Conservation (phyloP, 140 eudicot genomes). For the Oenanthe javanica region DNA sequence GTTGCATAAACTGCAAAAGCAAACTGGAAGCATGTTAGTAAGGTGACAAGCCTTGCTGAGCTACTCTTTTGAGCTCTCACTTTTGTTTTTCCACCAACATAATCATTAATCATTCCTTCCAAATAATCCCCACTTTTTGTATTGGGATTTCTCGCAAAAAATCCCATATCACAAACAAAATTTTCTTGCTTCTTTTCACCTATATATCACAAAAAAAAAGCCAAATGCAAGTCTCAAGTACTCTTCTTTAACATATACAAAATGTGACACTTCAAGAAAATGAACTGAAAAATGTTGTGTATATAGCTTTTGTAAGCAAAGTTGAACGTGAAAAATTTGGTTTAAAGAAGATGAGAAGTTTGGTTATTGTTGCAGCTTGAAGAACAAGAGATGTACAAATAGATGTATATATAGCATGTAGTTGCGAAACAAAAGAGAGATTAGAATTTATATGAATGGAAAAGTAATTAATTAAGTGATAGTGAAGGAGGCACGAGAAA, state of each 20-base stretch:
- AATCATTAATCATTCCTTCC: constrained; percentile 75
- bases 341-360: not conserved
- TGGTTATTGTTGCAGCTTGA: constrained; percentile 15
- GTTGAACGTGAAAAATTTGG: not conserved
- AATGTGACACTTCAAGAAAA: not conserved
- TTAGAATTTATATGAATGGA: not conserved
- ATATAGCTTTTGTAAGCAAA: not conserved
- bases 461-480: constrained; percentile 24
- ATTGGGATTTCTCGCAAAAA: constrained; percentile 32
- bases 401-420: constrained; percentile 17
- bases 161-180: constrained; percentile 35
- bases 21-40: constrained; percentile 73
- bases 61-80: constrained; percentile 43
- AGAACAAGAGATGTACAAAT: constrained; percentile 18
- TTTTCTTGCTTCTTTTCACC: not conserved
- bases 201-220: not conserved
- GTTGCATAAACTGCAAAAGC: constrained; percentile 93
- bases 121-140: constrained; percentile 67
- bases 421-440: not conserved
- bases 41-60: constrained; percentile 54
- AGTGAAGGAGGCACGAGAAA: constrained; percentile 57
- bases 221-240: not conserved
- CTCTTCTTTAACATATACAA: not conserved
- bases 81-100: constrained; percentile 38
- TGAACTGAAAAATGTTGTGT: not conserved